Conservation (phyloP, 768 basidiomycete species). For the Saitozyma sp. region DNA sequence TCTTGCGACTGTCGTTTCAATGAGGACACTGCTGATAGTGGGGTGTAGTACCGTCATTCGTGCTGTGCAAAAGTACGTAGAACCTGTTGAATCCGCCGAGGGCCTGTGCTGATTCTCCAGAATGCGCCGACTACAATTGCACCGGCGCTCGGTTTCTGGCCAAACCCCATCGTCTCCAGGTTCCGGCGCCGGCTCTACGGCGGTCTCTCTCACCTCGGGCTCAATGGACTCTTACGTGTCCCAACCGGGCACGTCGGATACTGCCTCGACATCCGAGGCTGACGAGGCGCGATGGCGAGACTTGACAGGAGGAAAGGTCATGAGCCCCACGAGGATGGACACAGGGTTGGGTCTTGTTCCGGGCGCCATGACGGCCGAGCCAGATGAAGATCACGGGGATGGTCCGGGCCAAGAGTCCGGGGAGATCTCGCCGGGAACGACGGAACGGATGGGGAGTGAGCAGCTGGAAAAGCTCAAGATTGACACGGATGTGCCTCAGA, state of each 20-base stretch:
- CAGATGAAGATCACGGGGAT: too few species aligned
- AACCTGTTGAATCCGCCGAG: not conserved
- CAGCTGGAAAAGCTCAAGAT: slow-evolving; percentile 8
- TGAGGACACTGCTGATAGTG: not conserved
- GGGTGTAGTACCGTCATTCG: slow-evolving; percentile 45
- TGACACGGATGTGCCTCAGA: not conserved
- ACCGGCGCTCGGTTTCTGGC: slow-evolving; percentile 22
- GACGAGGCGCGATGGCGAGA: not conserved
- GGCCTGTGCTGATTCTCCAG: slow-evolving; percentile 1
- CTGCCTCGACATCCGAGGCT: not conserved
- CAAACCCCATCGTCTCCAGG: slow-evolving; percentile 12
- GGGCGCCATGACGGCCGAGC: too few species aligned
- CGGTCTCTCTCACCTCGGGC: slow-evolving; percentile 24
- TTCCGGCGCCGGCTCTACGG: slow-evolving; percentile 20
- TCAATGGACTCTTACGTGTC: slow-evolving; percentile 45
- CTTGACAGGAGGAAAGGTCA: not conserved
- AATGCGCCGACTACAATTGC: slow-evolving; percentile 28
- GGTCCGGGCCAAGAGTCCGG: too few species aligned
- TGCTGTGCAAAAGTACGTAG: slow-evolving; percentile 47
- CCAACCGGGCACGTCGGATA: slow-evolving; percentile 10
- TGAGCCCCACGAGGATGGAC: not conserved
- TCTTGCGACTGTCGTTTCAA: slow-evolving; percentile 1
- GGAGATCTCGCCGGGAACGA: not conserved
- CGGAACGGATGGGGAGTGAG: slow-evolving; percentile 8
- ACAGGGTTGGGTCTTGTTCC: too few species aligned